Conservation (phyloP, 192 early-diverging fungal genomes). For the Paraglomus brasilianum region DNA sequence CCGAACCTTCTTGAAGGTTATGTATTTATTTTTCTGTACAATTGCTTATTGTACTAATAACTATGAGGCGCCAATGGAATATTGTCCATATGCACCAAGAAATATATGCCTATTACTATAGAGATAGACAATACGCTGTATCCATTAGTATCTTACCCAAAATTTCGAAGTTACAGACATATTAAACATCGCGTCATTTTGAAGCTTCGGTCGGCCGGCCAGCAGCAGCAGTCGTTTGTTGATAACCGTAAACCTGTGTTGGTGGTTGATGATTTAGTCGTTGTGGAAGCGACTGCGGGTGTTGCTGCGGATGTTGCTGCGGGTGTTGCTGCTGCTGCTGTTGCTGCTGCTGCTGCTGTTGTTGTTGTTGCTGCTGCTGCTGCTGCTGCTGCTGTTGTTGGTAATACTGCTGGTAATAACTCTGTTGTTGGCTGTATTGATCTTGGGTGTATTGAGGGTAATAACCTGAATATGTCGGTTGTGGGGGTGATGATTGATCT, state of each 20-base stretch:
- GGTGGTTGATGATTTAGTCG: not conserved
- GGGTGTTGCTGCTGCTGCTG: not conserved
- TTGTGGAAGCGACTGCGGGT: not conserved
- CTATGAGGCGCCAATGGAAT: no score
- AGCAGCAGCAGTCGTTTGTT: conserved; percentile 19
- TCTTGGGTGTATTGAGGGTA: conserved; percentile 26
- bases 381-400: not conserved
- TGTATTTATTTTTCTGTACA: no score
- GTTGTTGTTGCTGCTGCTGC: not conserved
- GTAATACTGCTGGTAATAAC: conserved; percentile 21
- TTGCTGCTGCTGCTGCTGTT: not conserved
- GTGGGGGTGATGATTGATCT: conserved; percentile 22
- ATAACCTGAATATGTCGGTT: conserved; percentile 12
- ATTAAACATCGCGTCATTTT: not conserved
- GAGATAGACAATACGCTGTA: no score
- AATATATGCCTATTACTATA: no score
- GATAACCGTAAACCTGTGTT: not conserved
- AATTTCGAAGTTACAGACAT: not conserved
- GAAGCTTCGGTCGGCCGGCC: not conserved
- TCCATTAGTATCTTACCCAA: no score
- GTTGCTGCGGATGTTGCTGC: conserved; percentile 9
- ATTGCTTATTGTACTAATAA: no score
- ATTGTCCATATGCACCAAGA: no score
- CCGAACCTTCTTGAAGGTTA: no score
- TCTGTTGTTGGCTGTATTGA: conserved; percentile 29